These are phyloP conservation scores for Leptoxyphium fumago DNA, from an alignment of 2,329 filamentous ascomycete genomes.

Conservation along the genomic window DNA sequence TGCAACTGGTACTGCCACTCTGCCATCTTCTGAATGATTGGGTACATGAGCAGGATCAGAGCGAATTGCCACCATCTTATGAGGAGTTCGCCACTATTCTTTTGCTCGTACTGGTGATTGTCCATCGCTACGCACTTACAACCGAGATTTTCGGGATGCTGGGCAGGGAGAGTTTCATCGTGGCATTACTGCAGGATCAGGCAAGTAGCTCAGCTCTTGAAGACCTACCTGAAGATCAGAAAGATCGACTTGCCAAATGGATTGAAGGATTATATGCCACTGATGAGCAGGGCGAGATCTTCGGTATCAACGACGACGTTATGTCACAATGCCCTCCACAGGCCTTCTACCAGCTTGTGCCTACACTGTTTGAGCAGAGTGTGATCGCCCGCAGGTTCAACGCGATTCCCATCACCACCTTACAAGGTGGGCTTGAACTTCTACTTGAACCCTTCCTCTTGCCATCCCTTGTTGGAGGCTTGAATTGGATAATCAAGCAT, in stretches of 20 bases:
- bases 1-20: constrained; percentile 55
- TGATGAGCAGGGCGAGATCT: constrained; percentile 39
- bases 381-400: constrained; percentile 54
- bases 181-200: constrained; percentile 47
- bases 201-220: constrained; percentile 42
- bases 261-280: constrained; percentile 63
- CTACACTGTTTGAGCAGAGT: constrained; percentile 62
- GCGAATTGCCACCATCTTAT: constrained; percentile 70
- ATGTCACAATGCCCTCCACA: constrained; percentile 72
- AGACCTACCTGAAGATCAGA: constrained; percentile 51
- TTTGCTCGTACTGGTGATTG: constrained; percentile 56
- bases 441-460: constrained; percentile 66
- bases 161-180: constrained; percentile 50
- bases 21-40: constrained; percentile 65
- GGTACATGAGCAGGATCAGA: constrained; percentile 69
- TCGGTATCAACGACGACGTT: constrained; percentile 62
- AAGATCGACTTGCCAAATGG: constrained; percentile 56
- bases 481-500: constrained; percentile 56
- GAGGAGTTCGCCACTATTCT: constrained; percentile 72
- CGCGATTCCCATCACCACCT: constrained; percentile 50
- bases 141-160: constrained; percentile 47
- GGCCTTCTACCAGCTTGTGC: constrained; percentile 66
- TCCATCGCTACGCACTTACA: constrained; percentile 59
- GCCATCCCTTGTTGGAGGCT: constrained; percentile 61
- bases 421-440: constrained; percentile 66